phyloP scores from a whole-genome alignment of 306 rosid species.

The Citrullus colocynthis region DNA sequence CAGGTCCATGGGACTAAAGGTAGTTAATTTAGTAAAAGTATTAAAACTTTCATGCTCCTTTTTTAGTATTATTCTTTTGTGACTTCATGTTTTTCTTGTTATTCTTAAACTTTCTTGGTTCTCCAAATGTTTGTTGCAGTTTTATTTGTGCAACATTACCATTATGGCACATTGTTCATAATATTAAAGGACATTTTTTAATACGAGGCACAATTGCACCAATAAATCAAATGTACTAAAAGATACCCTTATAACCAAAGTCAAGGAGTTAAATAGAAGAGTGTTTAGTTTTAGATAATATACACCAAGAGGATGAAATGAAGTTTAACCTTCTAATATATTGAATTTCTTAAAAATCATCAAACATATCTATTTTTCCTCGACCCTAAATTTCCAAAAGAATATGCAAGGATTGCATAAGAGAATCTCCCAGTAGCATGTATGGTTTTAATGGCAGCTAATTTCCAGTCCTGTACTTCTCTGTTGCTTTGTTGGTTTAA shows the following conservation, averaged over 20 bases:
- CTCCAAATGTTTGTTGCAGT: background rate
- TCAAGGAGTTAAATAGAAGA: background rate
- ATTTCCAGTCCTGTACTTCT: background rate
- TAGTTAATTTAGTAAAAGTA: slow-evolving; percentile 13
- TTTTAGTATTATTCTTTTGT: background rate
- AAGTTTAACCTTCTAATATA: background rate
- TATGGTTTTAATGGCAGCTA: background rate
- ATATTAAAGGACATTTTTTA: background rate
- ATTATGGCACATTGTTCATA: background rate
- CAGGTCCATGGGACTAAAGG: slow-evolving; percentile 60
- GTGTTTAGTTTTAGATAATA: background rate
- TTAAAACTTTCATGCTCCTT: background rate
- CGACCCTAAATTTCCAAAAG: background rate
- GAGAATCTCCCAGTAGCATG: background rate
- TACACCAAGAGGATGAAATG: background rate
- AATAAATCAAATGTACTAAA: background rate
- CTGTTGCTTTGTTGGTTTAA: background rate
- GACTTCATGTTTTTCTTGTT: background rate
- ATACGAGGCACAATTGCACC: background rate
- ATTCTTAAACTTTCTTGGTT: background rate
- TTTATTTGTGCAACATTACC: background rate
- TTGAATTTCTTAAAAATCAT: background rate
- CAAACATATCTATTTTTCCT: background rate
- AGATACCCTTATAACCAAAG: background rate
- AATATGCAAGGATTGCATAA: background rate